Conservation (phyloP, 345 rosid species). For the Populus pruinosa region DNA sequence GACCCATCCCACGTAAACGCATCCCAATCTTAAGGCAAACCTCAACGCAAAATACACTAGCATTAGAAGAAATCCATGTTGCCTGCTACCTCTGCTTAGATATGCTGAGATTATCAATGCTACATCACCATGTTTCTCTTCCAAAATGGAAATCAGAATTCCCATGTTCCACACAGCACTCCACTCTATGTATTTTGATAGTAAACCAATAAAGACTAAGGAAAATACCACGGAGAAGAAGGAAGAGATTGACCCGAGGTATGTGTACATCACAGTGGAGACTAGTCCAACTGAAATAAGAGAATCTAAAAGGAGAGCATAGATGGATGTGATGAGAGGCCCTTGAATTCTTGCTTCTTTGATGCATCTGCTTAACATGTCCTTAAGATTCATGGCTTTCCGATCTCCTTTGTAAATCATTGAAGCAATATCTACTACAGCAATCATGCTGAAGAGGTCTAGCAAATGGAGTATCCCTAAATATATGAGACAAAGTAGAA, state of each 20-base stretch:
- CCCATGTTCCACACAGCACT: conserved; percentile 39
- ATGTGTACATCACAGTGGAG: background rate
- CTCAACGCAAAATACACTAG: conserved; percentile 21
- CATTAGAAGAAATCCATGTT: conserved; percentile 19
- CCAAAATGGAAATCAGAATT: conserved; percentile 30
- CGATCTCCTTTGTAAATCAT: background rate
- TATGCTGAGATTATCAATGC: conserved; percentile 23
- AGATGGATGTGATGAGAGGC: conserved; percentile 24
- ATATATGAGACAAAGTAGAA: background rate
- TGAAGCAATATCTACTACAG: background rate
- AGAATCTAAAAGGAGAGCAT: conserved; percentile 11
- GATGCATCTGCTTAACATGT: conserved; percentile 16
- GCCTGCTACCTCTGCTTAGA: conserved; percentile 29
- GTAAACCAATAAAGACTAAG: background rate
- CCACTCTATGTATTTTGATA: conserved; percentile 32
- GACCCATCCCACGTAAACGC: conserved; percentile 15
- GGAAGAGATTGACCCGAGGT: background rate
- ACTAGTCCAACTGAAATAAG: background rate
- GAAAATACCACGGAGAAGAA: background rate
- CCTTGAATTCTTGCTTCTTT: conserved; percentile 22
- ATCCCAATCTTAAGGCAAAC: conserved; percentile 13
- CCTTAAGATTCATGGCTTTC: conserved; percentile 13
- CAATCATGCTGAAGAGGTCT: conserved; percentile 4
- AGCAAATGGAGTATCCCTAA: background rate
- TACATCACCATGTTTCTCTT: conserved; percentile 36